phyloP scores from a whole-genome alignment of 2,329 filamentous ascomycete genomes.

The Aspergillus awamori region DNA sequence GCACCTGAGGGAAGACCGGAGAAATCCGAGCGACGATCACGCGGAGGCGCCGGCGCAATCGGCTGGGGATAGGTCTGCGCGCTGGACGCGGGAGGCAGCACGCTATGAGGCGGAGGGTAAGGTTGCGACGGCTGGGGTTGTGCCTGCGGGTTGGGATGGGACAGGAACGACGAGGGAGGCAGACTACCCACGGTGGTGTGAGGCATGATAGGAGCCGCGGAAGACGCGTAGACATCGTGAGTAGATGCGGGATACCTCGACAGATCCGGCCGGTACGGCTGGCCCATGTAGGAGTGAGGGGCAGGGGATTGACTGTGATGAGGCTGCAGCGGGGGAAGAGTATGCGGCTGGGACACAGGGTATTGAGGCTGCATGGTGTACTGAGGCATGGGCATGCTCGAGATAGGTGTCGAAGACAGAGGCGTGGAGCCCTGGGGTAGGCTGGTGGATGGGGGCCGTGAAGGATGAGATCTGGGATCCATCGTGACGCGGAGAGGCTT shows the following conservation, averaged over 20 bases:
- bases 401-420: conserved; percentile 48
- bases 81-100: conserved; percentile 69
- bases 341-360: conserved; percentile 47
- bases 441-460: conserved; percentile 49
- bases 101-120: conserved; percentile 47
- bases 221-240: conserved; percentile 47
- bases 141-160: conserved; percentile 43
- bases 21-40: conserved; percentile 54
- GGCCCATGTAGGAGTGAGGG: conserved; percentile 45
- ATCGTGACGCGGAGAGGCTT: conserved; percentile 31
- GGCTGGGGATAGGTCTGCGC: conserved; percentile 73
- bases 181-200: conserved; percentile 47
- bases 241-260: conserved; percentile 47
- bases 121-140: conserved; percentile 44
- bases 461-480: conserved; percentile 49
- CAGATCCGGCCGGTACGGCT: conserved; percentile 48
- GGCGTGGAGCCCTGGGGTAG: conserved; percentile 49
- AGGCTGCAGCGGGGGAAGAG: conserved; percentile 50
- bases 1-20: conserved; percentile 73
- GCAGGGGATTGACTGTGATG: conserved; percentile 49
- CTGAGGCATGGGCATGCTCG: conserved; percentile 51
- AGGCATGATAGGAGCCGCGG: conserved; percentile 46
- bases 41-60: conserved; percentile 70
- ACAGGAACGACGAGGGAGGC: conserved; percentile 47
- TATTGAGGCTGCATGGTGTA: conserved; percentile 52